A percentile compares a stretch with the other conserved stretches of the same genome.
phyloP scores from a whole-genome alignment of 140 eudicot genomes.

The Ambrosia hybrid region DNA sequence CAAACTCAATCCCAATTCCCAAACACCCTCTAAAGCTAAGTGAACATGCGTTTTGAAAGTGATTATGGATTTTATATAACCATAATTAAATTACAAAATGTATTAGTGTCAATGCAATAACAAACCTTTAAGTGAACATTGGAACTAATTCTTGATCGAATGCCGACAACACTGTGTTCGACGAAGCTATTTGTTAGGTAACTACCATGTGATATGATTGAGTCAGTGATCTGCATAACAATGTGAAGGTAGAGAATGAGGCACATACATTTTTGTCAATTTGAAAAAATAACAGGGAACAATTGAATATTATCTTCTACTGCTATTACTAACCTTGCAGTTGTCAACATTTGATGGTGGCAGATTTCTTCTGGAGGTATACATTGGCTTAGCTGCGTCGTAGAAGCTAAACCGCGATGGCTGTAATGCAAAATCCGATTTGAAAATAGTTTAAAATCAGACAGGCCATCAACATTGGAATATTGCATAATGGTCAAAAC shows the following conservation, averaged over 20 bases:
- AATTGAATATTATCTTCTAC: slow-evolving; percentile 3
- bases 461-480: neutral
- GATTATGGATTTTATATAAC: neutral
- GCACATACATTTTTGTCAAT: neutral
- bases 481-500: neutral
- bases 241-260: slow-evolving; percentile 17
- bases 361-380: slow-evolving; percentile 89
- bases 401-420: slow-evolving; percentile 95
- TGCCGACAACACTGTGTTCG: slow-evolving; percentile 97
- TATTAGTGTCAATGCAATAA: neutral
- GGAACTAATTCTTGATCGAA: slow-evolving; percentile 81
- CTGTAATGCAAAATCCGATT: slow-evolving; percentile 40
- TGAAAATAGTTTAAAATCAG: slow-evolving; percentile 1
- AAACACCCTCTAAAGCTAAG: neutral
- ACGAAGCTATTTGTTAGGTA: slow-evolving; percentile 70
- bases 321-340: slow-evolving; percentile 63
- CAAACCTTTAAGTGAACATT: slow-evolving; percentile 84
- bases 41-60: neutral
- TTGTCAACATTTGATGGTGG: slow-evolving; percentile 90
- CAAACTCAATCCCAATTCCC: too few species aligned
- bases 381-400: slow-evolving; percentile 90
- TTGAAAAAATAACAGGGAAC: neutral
- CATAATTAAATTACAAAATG: slow-evolving; percentile 1
- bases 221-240: slow-evolving; percentile 75
- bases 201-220: slow-evolving; percentile 92